Evolutionary conservation across 345 rosid genomes (phyloP).

Genomic region (Viola odorata): DNA sequence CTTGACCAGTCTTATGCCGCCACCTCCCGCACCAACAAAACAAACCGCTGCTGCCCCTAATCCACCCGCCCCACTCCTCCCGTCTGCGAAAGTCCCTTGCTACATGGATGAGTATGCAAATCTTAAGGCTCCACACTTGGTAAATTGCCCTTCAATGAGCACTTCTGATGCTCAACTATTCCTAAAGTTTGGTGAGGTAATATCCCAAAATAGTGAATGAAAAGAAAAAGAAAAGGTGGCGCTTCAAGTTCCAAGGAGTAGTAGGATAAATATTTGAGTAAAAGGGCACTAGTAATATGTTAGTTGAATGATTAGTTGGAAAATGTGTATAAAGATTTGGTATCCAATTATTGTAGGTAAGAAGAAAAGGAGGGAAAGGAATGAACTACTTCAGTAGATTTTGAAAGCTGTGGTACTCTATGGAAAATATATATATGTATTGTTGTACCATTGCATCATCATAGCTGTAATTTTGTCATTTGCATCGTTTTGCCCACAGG

Average conservation of each 20-base stretch:
- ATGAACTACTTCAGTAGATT: conserved; percentile 5
- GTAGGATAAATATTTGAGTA: too few species aligned
- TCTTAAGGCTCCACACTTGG: conserved; percentile 73
- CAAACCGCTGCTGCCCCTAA: conserved; percentile 24
- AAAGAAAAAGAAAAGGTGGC: background rate
- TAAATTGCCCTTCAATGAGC: conserved; percentile 87
- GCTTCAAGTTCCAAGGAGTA: too few species aligned
- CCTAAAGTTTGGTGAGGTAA: conserved; percentile 87
- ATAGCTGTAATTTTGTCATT: conserved; percentile 19
- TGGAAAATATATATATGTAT: conserved; percentile 12
- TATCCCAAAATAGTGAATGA: conserved; percentile 67
- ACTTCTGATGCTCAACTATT: conserved; percentile 92
- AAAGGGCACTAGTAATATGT: too few species aligned
- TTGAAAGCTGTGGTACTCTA: conserved; percentile 3
- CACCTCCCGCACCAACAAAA: conserved; percentile 36
- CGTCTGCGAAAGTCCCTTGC: conserved; percentile 42
- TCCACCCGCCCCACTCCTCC: background rate
- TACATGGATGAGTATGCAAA: conserved; percentile 84
- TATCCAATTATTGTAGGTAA: conserved; percentile 13
- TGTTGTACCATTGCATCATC: background rate
- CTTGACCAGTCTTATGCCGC: conserved; percentile 55
- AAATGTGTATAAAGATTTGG: conserved; percentile 10
- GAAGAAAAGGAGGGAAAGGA: background rate
- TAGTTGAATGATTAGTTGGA: background rate
- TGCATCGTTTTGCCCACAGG: conserved; percentile 12